Percentiles rank a stretch among this genome's conserved stretches.
phyloP scores from a whole-genome alignment of 371 early-diverging fungal genomes.

The Mortierella sp. region DNA sequence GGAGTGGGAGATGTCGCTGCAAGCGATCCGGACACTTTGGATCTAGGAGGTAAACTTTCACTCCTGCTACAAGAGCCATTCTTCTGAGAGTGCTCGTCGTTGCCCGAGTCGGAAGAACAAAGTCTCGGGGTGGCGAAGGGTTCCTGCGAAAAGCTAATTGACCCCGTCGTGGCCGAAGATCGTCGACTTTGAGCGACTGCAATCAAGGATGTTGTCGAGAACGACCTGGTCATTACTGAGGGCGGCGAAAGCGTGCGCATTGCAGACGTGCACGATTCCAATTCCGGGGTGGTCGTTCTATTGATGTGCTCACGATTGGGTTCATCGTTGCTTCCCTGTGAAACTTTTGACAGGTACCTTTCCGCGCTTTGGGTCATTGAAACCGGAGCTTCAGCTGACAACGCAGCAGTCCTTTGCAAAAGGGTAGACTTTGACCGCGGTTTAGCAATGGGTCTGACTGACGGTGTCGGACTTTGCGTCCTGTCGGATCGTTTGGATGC shows the following conservation, averaged over 20 bases:
- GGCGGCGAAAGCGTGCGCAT: conserved; percentile 19
- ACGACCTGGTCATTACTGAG: conserved; percentile 13
- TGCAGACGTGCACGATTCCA: conserved; percentile 21
- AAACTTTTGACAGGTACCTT: background rate
- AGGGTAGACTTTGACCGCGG: conserved; percentile 3
- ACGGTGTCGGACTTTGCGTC: conserved; percentile 8
- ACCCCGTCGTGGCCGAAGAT: background rate
- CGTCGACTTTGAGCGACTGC: background rate
- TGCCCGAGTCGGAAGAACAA: background rate
- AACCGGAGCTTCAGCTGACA: too few relatives aligned
- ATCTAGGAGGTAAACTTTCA: background rate
- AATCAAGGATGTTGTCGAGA: background rate
- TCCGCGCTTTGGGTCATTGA: background rate
- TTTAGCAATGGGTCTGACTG: too few relatives aligned
- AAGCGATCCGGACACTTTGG: background rate
- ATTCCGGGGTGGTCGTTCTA: background rate
- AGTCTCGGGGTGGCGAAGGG: too few relatives aligned
- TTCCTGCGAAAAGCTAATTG: conserved; percentile 7
- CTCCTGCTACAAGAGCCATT: background rate
- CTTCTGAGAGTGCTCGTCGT: background rate
- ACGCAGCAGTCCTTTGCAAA: too few relatives aligned
- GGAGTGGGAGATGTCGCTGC: too few relatives aligned
- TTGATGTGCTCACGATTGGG: background rate
- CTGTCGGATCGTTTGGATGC: conserved; percentile 5
- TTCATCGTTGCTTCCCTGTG: background rate